Evolutionary conservation across 495 filamentous ascomycete genomes (phyloP).

Genomic region (Mycothermus thermophilus): DNA sequence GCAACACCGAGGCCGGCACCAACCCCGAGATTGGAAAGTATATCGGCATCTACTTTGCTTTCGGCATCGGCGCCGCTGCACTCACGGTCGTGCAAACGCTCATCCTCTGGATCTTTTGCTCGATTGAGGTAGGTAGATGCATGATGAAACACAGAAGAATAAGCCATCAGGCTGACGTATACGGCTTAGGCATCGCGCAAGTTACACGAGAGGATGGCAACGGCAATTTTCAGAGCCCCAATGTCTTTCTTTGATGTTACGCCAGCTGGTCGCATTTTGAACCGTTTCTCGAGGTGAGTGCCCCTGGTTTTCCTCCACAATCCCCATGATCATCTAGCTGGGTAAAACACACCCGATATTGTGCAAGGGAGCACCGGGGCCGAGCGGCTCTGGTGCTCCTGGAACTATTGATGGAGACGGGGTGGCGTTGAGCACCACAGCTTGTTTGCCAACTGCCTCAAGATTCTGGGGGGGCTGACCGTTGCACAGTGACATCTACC

Average conservation of each 20-base stretch:
- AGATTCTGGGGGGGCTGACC: no score
- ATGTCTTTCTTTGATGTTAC: conserved; percentile 99
- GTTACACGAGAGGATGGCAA: conserved; percentile 95
- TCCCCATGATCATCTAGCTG: no score
- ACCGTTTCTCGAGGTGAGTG: conserved; percentile 79
- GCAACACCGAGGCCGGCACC: conserved; percentile 47
- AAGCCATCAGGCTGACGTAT: no score
- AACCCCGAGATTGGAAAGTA: conserved; percentile 77
- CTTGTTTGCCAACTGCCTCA: no score
- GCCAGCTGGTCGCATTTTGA: conserved; percentile 90
- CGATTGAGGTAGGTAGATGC: conserved; percentile 60
- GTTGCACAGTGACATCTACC: conserved; percentile 75
- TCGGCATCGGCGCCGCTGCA: conserved; percentile 77
- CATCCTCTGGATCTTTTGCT: conserved; percentile 98
- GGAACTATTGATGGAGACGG: conserved; percentile 7
- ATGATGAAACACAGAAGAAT: no score
- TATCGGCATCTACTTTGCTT: conserved; percentile 85
- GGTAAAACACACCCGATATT: conserved; percentile 9
- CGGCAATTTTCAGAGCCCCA: conserved; percentile 91
- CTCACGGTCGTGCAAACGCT: conserved; percentile 86
- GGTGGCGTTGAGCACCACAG: no score
- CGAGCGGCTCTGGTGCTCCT: conserved; percentile 10
- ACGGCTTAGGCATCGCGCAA: conserved; percentile 68
- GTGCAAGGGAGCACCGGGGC: conserved; percentile 6
- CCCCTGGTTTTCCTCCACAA: no score